Evolutionary conservation across 257 asterid species (phyloP).

Genomic region (Nicotiana obtusifolia): DNA sequence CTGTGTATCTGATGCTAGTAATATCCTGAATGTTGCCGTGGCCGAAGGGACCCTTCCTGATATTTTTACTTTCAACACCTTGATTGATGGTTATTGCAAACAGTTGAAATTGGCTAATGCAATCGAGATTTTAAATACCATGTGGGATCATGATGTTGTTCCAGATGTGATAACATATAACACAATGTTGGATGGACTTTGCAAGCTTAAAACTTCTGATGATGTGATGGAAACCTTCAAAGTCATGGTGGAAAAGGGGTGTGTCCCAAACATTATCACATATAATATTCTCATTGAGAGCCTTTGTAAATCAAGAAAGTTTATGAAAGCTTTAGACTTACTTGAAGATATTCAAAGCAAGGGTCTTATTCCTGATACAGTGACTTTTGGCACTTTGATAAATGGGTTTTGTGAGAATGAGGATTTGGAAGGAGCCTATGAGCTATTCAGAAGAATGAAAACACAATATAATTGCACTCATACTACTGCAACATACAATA

Average conservation of each 20-base stretch:
- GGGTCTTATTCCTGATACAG: conserved; percentile 61
- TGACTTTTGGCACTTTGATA: conserved; percentile 68
- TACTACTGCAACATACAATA: conserved; percentile 58
- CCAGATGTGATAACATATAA: conserved; percentile 86
- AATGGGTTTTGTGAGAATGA: conserved; percentile 64
- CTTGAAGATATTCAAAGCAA: conserved; percentile 56
- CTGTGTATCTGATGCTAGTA: conserved; percentile 62
- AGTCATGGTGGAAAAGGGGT: conserved; percentile 69
- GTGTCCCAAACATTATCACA: conserved; percentile 65
- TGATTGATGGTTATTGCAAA: conserved; percentile 86
- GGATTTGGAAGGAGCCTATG: conserved; percentile 59
- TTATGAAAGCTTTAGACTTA: conserved; percentile 47
- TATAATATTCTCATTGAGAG: conserved; percentile 81
- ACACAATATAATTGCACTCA: conserved; percentile 44
- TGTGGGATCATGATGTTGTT: conserved; percentile 61
- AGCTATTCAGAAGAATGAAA: conserved; percentile 57
- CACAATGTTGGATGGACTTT: conserved; percentile 72
- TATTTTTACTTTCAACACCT: conserved; percentile 80
- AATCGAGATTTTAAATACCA: conserved; percentile 53
- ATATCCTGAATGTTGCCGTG: conserved; percentile 54
- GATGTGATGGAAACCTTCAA: conserved; percentile 72
- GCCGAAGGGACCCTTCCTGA: conserved; percentile 65
- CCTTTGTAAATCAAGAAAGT: conserved; percentile 60
- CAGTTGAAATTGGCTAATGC: conserved; percentile 65
- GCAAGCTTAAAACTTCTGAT: conserved; percentile 61